phyloP scores from a whole-genome alignment of 129 eudicot genomes.

The Glebionis coronaria region DNA sequence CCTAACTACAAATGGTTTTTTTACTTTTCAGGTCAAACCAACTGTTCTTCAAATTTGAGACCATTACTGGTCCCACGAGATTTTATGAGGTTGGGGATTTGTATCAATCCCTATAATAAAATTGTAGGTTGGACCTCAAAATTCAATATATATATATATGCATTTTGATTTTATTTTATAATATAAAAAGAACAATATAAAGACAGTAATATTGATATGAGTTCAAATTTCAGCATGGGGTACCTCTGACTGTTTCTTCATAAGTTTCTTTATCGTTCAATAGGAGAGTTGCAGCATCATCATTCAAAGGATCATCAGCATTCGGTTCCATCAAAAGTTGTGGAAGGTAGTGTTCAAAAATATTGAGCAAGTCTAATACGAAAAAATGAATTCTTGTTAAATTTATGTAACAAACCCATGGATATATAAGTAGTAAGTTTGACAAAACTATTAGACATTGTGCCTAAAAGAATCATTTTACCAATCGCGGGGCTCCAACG shows the following conservation, averaged over 20 bases:
- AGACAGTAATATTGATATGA: not conserved
- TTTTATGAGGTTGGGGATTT: not conserved
- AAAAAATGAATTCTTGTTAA: not conserved
- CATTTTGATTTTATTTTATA: too few relatives aligned
- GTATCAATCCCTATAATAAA: not conserved
- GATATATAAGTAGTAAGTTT: not conserved
- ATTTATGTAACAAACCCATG: not conserved
- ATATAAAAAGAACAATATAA: not conserved
- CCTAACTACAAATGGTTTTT: not conserved
- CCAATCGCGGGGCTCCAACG: not conserved
- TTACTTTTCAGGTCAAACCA: not conserved
- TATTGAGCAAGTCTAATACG: not conserved
- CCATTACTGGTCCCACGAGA: not conserved
- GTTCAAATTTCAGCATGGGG: not conserved
- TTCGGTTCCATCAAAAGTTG: slow-evolving; percentile 1
- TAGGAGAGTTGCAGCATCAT: not conserved
- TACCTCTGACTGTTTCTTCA: slow-evolving; percentile 11
- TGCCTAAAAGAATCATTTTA: not conserved
- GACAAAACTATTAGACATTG: not conserved
- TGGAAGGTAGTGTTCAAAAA: slow-evolving; percentile 2
- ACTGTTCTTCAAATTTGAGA: not conserved
- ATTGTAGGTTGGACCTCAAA: not conserved
- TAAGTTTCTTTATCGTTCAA: not conserved
- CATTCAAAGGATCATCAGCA: not conserved
- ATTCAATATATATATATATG: not conserved